These are phyloP conservation scores for Phytophthora sp. DNA, from an alignment of 352 stramenopile genomes.

Conservation along the genomic window DNA sequence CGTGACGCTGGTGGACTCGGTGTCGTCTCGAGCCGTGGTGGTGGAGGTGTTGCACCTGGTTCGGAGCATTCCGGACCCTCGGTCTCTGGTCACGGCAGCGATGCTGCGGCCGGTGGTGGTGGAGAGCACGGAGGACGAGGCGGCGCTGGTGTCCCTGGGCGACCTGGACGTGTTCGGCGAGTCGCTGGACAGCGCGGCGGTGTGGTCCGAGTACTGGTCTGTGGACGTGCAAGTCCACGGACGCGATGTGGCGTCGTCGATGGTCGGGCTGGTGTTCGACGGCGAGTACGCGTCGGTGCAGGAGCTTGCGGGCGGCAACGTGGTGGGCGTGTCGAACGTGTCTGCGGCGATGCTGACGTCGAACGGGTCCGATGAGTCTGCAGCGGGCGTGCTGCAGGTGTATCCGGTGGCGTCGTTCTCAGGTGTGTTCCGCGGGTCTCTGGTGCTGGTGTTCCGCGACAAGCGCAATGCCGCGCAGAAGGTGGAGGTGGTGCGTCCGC, in stretches of 20 bases:
- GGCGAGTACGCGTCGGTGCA: background rate
- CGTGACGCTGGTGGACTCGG: slow-evolving; percentile 39
- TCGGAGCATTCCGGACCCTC: background rate
- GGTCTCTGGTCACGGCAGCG: slow-evolving; percentile 6
- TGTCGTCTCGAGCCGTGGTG: slow-evolving; percentile 20
- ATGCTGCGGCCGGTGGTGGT: slow-evolving; percentile 12
- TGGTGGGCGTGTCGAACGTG: slow-evolving; percentile 8
- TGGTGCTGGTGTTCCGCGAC: slow-evolving; percentile 18
- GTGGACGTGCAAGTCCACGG: slow-evolving; percentile 2
- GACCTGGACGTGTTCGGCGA: background rate
- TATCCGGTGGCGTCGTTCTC: background rate
- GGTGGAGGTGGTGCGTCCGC: slow-evolving; percentile 8
- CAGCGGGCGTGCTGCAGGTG: slow-evolving; percentile 2
- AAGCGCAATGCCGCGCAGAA: slow-evolving; percentile 11
- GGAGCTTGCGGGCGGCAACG: slow-evolving; percentile 1
- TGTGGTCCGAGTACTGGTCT: slow-evolving; percentile 13
- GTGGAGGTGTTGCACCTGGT: slow-evolving; percentile 36
- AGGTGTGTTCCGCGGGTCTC: slow-evolving; percentile 4
- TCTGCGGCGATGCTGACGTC: background rate
- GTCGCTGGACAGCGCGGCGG: background rate
- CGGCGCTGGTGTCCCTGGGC: slow-evolving; percentile 10
- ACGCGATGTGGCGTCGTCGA: background rate
- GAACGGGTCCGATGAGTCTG: slow-evolving; percentile 2
- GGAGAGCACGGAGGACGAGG: slow-evolving; percentile 5
- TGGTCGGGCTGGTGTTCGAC: background rate